These are phyloP conservation scores for Parmelia sp. DNA, from an alignment of 495 filamentous ascomycete genomes.

Conservation along the genomic window DNA sequence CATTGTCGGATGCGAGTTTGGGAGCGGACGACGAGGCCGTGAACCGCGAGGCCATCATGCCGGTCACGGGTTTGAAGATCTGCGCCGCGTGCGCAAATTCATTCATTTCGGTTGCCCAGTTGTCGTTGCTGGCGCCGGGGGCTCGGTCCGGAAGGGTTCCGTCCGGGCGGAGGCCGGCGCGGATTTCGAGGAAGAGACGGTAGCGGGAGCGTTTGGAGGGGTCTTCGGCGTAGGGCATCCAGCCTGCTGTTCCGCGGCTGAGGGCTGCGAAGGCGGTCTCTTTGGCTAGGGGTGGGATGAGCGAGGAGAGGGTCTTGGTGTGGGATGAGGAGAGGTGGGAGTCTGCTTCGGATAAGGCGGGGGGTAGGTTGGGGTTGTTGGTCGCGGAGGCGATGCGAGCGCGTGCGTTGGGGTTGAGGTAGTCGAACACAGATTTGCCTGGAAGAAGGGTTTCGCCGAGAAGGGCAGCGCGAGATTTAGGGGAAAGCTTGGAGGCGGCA, in stretches of 20 bases:
- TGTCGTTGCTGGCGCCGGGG: constrained; percentile 54
- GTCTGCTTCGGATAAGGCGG: constrained; percentile 61
- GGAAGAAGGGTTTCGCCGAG: constrained; percentile 78
- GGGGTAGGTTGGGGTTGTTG: constrained; percentile 69
- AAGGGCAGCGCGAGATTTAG: constrained; percentile 70
- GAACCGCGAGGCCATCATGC: constrained; percentile 87
- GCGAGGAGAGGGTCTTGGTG: constrained; percentile 52
- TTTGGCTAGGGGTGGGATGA: constrained; percentile 70
- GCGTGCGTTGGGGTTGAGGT: constrained; percentile 73
- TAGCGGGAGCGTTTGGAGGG: constrained; percentile 72
- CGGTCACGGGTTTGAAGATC: constrained; percentile 89
- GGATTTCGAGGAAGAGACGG: constrained; percentile 68
- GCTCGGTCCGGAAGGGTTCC: constrained; percentile 52
- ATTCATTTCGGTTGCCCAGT: constrained; percentile 71
- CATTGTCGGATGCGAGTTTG: constrained; percentile 40
- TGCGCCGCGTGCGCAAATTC: constrained; percentile 86
- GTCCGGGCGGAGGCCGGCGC: constrained; percentile 56
- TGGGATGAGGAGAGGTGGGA: constrained; percentile 54
- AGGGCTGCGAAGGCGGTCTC: constrained; percentile 68
- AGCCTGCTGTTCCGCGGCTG: constrained; percentile 61
- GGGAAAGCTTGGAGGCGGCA: constrained; percentile 67
- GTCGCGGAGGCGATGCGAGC: constrained; percentile 69
- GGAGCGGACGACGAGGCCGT: constrained; percentile 55
- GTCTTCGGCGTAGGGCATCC: constrained; percentile 84
- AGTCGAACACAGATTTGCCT: constrained; percentile 94